These are phyloP conservation scores for Fraxinus anomala DNA, from an alignment of 257 asterid genomes.

Conservation along the genomic window DNA sequence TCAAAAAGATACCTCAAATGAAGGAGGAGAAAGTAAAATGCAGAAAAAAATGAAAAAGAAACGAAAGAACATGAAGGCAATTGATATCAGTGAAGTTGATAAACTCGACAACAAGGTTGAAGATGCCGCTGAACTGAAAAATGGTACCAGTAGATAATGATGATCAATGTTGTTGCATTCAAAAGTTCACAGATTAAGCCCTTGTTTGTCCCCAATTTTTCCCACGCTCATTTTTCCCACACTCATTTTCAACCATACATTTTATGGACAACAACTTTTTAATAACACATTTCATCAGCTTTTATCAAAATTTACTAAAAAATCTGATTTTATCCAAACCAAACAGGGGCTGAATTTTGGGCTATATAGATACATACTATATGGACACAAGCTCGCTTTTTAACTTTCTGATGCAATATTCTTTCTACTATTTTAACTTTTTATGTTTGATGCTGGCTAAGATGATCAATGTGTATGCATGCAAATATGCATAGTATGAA, in stretches of 20 bases:
- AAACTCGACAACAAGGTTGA: constrained; percentile 24
- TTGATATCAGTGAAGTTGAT: constrained; percentile 13
- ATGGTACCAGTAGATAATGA: constrained; percentile 32
- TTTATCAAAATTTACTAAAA: too few species aligned
- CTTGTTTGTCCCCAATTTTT: too few species aligned
- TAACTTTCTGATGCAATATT: too few species aligned
- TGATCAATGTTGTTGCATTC: constrained; percentile 3
- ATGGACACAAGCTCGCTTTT: too few species aligned
- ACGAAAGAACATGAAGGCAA: constrained; percentile 36
- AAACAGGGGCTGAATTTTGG: too few species aligned
- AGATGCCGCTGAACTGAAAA: constrained; percentile 28
- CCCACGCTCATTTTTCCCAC: too few species aligned
- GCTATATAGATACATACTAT: too few species aligned
- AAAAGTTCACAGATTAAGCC: background rate
- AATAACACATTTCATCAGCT: too few species aligned
- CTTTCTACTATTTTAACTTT: background rate
- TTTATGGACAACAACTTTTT: too few species aligned
- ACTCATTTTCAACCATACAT: too few species aligned
- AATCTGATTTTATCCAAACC: too few species aligned
- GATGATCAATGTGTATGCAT: background rate
- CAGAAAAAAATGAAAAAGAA: constrained; percentile 44
- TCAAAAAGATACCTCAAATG: constrained; percentile 25
- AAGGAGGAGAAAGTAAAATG: constrained; percentile 29
- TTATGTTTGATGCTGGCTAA: background rate
- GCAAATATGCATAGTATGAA: background rate